Percentiles rank a stretch among this genome's conserved stretches.
These are phyloP conservation scores for Excoecaria cochinchinensis DNA, from an alignment of 345 rosid species.

Conservation along the genomic window DNA sequence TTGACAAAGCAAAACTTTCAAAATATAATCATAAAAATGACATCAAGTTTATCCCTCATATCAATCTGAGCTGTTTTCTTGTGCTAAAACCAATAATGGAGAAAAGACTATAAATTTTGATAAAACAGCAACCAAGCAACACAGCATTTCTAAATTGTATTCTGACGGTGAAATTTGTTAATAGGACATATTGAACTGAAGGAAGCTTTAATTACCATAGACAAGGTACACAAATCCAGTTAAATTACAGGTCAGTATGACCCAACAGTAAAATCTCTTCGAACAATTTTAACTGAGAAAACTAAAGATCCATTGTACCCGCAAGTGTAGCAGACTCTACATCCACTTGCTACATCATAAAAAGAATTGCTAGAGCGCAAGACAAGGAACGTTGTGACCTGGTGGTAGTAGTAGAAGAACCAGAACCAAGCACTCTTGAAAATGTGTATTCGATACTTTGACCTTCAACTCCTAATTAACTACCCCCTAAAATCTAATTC, in stretches of 20 bases:
- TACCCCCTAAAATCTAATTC: not conserved
- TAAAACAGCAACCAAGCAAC: no score
- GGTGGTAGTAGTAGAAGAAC: not conserved
- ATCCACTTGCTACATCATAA: not conserved
- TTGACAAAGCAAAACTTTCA: no score
- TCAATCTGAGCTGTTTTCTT: no score
- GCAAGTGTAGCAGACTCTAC: no score
- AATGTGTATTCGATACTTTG: slow-evolving; percentile 4
- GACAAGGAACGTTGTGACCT: not conserved
- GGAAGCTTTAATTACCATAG: not conserved
- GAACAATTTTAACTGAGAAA: not conserved
- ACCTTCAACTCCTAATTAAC: not conserved
- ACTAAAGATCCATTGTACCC: not conserved
- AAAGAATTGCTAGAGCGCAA: not conserved
- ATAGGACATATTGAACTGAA: not conserved
- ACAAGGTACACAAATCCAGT: not conserved
- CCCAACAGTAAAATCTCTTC: not conserved
- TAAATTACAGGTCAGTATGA: not conserved
- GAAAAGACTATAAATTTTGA: no score
- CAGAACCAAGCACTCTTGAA: not conserved
- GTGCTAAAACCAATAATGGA: no score
- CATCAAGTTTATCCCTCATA: no score
- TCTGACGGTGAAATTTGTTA: not conserved
- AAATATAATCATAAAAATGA: no score
- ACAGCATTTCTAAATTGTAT: not conserved